These are phyloP conservation scores for Penicillium sp. DNA, from an alignment of 2,329 filamentous ascomycete species.

Conservation along the genomic window DNA sequence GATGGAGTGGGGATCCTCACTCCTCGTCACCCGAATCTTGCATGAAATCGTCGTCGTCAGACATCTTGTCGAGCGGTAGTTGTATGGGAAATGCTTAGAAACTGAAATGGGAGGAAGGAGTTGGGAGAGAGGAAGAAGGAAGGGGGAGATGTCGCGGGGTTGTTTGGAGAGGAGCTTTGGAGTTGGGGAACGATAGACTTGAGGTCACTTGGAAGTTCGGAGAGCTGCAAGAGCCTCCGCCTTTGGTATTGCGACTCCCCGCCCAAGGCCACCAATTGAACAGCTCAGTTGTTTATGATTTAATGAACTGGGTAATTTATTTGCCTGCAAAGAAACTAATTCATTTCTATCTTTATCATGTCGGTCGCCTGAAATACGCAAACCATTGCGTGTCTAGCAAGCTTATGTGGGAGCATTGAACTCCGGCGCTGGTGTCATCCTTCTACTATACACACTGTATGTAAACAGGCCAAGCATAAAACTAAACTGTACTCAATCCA, in stretches of 20 bases:
- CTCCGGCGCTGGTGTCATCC: neutral
- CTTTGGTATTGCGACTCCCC: slow-evolving; percentile 23
- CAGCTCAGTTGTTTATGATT: neutral
- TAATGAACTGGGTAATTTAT: neutral
- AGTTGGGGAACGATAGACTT: slow-evolving; percentile 29
- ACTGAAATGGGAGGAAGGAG: neutral
- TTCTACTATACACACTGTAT: neutral
- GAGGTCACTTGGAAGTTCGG: slow-evolving; percentile 5
- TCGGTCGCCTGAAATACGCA: neutral
- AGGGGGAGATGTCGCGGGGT: slow-evolving; percentile 14
- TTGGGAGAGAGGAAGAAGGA: slow-evolving; percentile 15
- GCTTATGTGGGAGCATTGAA: neutral
- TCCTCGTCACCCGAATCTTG: slow-evolving; percentile 88
- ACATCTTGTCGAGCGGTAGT: slow-evolving; percentile 59
- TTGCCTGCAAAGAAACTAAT: neutral
- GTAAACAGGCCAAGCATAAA: neutral
- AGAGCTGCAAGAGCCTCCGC: slow-evolving; percentile 27
- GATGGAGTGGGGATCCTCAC: slow-evolving; percentile 54
- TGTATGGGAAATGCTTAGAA: slow-evolving; percentile 11
- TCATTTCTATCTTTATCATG: neutral
- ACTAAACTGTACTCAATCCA: neutral
- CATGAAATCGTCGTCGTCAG: slow-evolving; percentile 90
- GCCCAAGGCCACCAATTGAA: slow-evolving; percentile 8
- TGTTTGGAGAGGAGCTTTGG: slow-evolving; percentile 4
- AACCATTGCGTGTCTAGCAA: neutral